Percentiles rank a stretch among this genome's conserved stretches.
Conservation (phyloP, 2,329 filamentous ascomycete species). For the Aspergillus cejpii region DNA sequence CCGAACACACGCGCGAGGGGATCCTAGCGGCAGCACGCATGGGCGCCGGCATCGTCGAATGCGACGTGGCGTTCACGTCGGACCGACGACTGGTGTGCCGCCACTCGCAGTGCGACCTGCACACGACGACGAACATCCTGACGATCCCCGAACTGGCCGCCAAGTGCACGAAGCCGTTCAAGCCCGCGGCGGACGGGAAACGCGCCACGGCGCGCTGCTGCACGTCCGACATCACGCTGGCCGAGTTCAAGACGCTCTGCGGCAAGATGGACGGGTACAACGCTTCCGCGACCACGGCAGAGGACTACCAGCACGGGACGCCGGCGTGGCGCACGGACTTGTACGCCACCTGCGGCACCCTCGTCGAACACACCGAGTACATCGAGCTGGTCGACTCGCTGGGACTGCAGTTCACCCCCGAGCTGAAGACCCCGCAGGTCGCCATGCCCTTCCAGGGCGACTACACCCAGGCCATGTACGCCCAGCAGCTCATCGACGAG, state of each 20-base stretch:
- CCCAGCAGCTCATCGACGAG: slow-evolving; percentile 18
- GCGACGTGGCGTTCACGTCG: slow-evolving; percentile 17
- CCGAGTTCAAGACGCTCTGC: slow-evolving; percentile 18
- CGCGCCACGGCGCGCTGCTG: slow-evolving; percentile 14
- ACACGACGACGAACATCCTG: slow-evolving; percentile 19
- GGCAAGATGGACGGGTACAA: slow-evolving; percentile 20
- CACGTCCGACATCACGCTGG: slow-evolving; percentile 17
- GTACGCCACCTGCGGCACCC: slow-evolving; percentile 15
- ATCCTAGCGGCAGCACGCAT: slow-evolving; percentile 16
- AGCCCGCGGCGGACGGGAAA: slow-evolving; percentile 8
- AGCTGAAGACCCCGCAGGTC: slow-evolving; percentile 16
- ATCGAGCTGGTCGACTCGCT: slow-evolving; percentile 14
- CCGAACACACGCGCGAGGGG: slow-evolving; percentile 15
- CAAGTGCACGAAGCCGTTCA: slow-evolving; percentile 16
- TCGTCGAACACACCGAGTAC: slow-evolving; percentile 15
- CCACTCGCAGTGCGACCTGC: slow-evolving; percentile 19
- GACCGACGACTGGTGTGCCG: slow-evolving; percentile 17
- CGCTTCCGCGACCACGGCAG: slow-evolving; percentile 11
- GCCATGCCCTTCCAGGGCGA: slow-evolving; percentile 16
- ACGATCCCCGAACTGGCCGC: slow-evolving; percentile 15
- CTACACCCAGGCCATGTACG: slow-evolving; percentile 16
- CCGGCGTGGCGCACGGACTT: slow-evolving; percentile 14
- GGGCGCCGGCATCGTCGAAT: slow-evolving; percentile 17
- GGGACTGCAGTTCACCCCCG: slow-evolving; percentile 16
- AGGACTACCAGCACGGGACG: slow-evolving; percentile 17